Percentiles rank a stretch among this genome's conserved stretches.
These are phyloP conservation scores for Brachypodium distachyon DNA, from an alignment of 202 grass and related monocot genomes.

Conservation along the genomic window DNA sequence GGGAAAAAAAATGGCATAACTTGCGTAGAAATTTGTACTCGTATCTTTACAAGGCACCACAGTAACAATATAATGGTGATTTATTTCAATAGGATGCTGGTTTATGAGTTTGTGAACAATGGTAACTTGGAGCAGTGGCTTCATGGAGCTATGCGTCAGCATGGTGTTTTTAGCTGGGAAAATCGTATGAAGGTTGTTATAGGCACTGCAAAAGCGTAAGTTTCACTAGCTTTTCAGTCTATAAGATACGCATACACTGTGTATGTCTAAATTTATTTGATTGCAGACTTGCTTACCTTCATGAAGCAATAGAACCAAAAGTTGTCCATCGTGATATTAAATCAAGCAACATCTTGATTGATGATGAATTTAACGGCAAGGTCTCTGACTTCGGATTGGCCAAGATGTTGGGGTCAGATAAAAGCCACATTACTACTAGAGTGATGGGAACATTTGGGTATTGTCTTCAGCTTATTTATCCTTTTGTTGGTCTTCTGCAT, in stretches of 20 bases:
- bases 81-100: conserved; percentile 48
- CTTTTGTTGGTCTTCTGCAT: neutral
- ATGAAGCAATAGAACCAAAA: conserved; percentile 86
- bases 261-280: neutral
- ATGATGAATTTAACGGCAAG: conserved; percentile 68
- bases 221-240: conserved; percentile 14
- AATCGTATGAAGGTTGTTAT: conserved; percentile 84
- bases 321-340: conserved; percentile 76
- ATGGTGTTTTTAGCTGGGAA: conserved; percentile 72
- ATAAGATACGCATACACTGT: neutral
- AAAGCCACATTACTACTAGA: conserved; percentile 73
- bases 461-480: neutral
- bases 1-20: neutral
- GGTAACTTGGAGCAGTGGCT: conserved; percentile 97
- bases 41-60: neutral
- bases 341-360: conserved; percentile 79
- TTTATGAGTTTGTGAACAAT: conserved; percentile 86
- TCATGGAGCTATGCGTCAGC: conserved; percentile 72
- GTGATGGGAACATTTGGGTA: conserved; percentile 91
- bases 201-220: conserved; percentile 95
- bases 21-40: neutral
- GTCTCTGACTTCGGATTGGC: conserved; percentile 73
- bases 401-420: conserved; percentile 65
- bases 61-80: neutral
- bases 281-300: conserved; percentile 75